Percentiles rank a stretch among this genome's conserved stretches.
Evolutionary conservation across 2,329 filamentous ascomycete genomes (phyloP).

Genomic region (Cercospora sesami): DNA sequence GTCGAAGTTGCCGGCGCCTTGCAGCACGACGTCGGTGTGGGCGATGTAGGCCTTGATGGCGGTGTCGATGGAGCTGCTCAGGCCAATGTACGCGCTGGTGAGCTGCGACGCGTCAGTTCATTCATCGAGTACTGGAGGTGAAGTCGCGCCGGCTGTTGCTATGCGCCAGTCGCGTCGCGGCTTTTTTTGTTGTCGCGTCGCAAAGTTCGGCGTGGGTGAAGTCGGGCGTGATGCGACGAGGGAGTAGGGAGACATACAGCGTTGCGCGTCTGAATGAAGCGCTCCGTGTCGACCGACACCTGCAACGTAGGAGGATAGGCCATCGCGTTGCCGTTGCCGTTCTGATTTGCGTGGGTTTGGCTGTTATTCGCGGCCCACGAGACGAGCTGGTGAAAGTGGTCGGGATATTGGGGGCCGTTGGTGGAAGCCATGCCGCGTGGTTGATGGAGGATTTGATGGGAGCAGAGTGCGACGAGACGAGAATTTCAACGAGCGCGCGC

Average conservation of each 20-base stretch:
- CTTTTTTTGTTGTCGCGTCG: not conserved
- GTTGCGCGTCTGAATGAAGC: constrained; percentile 29
- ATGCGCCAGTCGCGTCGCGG: constrained; percentile 1
- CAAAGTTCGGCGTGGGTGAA: not conserved
- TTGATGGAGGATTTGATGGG: constrained; percentile 5
- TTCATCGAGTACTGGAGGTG: not conserved
- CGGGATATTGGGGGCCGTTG: constrained; percentile 1
- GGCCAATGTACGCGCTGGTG: constrained; percentile 72
- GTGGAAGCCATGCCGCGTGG: not conserved
- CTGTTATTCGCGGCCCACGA: constrained; percentile 6
- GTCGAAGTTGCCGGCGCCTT: constrained; percentile 43
- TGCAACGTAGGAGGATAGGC: constrained; percentile 7
- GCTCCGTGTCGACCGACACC: constrained; percentile 21
- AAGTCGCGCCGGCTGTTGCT: constrained; percentile 6
- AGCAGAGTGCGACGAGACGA: not conserved
- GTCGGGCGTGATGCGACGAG: not conserved
- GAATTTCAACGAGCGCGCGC: not conserved
- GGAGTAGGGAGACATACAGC: constrained; percentile 20
- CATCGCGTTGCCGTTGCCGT: constrained; percentile 2
- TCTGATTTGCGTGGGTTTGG: not conserved
- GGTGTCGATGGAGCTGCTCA: constrained; percentile 75
- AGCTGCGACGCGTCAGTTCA: constrained; percentile 54
- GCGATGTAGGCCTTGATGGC: constrained; percentile 82
- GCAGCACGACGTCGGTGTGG: constrained; percentile 81
- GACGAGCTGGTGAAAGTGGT: constrained; percentile 7